phyloP scores from a whole-genome alignment of 179 eudicot genomes.

The Silene coronaria region DNA sequence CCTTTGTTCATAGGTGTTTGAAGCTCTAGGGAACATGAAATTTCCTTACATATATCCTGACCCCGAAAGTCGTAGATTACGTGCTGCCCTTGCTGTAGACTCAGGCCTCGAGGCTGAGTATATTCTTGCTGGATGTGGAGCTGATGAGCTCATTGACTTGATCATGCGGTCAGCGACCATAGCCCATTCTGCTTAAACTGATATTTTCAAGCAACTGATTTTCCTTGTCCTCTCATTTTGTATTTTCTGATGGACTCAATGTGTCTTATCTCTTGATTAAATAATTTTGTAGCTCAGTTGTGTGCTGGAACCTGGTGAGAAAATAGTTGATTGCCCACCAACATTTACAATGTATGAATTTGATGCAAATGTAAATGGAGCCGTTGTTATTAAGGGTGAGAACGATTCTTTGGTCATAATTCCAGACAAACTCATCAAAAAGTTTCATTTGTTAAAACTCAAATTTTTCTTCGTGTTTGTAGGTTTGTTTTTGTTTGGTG shows the following conservation, averaged over 20 bases:
- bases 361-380: constrained; percentile 94
- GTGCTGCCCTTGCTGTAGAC: constrained; percentile 91
- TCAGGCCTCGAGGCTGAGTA: constrained; percentile 80
- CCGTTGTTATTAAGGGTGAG: constrained; percentile 76
- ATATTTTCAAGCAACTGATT: neutral
- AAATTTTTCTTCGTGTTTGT: neutral
- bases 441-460: neutral
- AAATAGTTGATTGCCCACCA: constrained; percentile 96
- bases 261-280: constrained; percentile 17
- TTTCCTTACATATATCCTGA: constrained; percentile 95
- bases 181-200: neutral
- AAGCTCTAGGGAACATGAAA: constrained; percentile 76
- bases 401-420: constrained; percentile 7
- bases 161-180: constrained; percentile 80
- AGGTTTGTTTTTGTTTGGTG: neutral
- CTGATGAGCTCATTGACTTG: constrained; percentile 93
- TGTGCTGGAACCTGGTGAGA: constrained; percentile 93
- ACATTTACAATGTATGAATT: constrained; percentile 98
- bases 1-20: constrained; percentile 57
- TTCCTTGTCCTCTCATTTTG: neutral
- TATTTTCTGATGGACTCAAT: constrained; percentile 10
- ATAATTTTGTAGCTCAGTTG: constrained; percentile 56
- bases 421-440: neutral
- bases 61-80: constrained; percentile 84
- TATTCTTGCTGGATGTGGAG: constrained; percentile 91